Evolutionary conservation across 345 rosid genomes (phyloP), one percentile per base, ranked within the genome.

Genomic region (Hypericum perforatum): DNA sequence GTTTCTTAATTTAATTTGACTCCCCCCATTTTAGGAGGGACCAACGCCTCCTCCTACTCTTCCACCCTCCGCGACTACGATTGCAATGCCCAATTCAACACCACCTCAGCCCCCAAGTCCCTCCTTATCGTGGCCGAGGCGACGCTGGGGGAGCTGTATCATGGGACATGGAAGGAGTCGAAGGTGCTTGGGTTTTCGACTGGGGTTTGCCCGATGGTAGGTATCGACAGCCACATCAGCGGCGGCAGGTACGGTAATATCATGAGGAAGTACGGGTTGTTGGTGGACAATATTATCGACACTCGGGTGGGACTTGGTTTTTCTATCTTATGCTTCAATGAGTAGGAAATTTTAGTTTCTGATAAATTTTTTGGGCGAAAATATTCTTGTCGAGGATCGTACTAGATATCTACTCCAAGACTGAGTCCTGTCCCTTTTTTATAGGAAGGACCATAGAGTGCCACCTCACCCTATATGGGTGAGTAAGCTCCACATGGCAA

Each of bases 181-280:
- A n/a, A 13, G 7, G 16, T 29, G 14, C 49, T 12, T 5, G 49
- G 22, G 22, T 46, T 46, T 9, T 22, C 49, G 22, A 22, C 49
- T 1, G 49, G 49, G 6, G 73, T 74, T 43, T 85, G 86, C 44
- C 78, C 85, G 1, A 71, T 85, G 0, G 83, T 82, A 6, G 95
- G 95, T 16, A 80, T 80, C 0, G 94, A 86, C 0, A 89, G 94
- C 1, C 94, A 85, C 52, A 13, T 85, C 6, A 62, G 82, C 50
- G 84, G 89, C 0, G 94, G 81, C 1, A 85, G 89, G 0, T 82
- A 82, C 13, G 94, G 90, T 37, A 78, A 70, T 40, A 66, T 80
- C 73, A 52, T 85, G 75, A 68, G 95, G 52, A 82, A 77, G 6
- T 71, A 63, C 15, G 89, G 89, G 2, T 59, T 82, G 41, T 49